Conservation (phyloP, 495 filamentous ascomycete genomes). For the Podospora fimiseda region DNA sequence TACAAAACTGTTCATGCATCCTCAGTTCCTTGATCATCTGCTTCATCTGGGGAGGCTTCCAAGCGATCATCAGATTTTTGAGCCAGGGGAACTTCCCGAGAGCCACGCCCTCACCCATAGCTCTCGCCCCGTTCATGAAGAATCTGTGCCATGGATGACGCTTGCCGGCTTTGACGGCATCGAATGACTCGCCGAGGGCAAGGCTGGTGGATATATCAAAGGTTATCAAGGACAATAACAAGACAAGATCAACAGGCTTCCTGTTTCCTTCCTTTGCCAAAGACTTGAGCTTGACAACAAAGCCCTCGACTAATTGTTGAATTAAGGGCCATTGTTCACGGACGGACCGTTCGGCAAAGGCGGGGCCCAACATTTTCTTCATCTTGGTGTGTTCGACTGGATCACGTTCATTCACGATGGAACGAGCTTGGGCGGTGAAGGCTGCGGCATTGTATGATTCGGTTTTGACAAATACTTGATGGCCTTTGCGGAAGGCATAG, state of each 20-base stretch:
- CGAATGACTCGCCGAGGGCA: slow-evolving; percentile 46
- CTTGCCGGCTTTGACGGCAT: slow-evolving; percentile 35
- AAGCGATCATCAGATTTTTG: slow-evolving; percentile 2
- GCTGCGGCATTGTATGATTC: slow-evolving; percentile 16
- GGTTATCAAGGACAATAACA: slow-evolving; percentile 10
- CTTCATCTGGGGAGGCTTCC: slow-evolving; percentile 11
- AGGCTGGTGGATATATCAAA: slow-evolving; percentile 48
- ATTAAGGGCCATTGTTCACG: slow-evolving; percentile 41
- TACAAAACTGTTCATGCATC: slow-evolving; percentile 14
- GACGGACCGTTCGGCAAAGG: slow-evolving; percentile 33
- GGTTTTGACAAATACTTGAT: slow-evolving; percentile 27
- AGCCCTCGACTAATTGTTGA: slow-evolving; percentile 27
- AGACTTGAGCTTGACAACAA: slow-evolving; percentile 30
- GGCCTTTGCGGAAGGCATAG: slow-evolving; percentile 26
- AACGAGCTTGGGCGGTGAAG: slow-evolving; percentile 21
- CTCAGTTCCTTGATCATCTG: slow-evolving; percentile 11
- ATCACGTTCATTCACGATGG: slow-evolving; percentile 22
- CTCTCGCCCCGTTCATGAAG: slow-evolving; percentile 33
- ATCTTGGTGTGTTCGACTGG: slow-evolving; percentile 32
- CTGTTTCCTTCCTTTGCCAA: neutral
- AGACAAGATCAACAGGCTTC: slow-evolving; percentile 12
- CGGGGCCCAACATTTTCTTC: slow-evolving; percentile 23
- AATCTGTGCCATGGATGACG: slow-evolving; percentile 44
- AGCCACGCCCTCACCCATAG: slow-evolving; percentile 7
- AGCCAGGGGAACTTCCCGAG: slow-evolving; percentile 3